Base-by-base conservation (phyloP, 176 grass and related monocot species). In the Alloteropsis semialata region DNA sequence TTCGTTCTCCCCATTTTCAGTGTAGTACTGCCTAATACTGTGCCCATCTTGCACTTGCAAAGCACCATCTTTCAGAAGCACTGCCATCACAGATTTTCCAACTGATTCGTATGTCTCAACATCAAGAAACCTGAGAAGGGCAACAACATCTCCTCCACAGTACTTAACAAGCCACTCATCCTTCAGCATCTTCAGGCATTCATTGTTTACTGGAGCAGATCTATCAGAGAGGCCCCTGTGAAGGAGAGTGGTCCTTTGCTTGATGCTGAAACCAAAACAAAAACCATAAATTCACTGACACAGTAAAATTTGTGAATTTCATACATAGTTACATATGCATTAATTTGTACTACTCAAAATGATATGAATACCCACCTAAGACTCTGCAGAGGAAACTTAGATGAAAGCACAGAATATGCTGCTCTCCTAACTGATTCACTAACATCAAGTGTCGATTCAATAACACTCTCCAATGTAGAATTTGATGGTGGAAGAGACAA, bases 81-180 rank as follows among this genome's bases (percentile, higher is more conserved):
- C 83, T 17, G 77, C 76, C 89, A 96, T 91, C 42, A 96, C 91
- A 77, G 93, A 81, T 84, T 93, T 89, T 68, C 96, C 96, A 83
- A 93, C 87, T 43, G 84, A 90, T 78, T 98, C 96, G 19, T 98
- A 98, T 48, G 92, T 98, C 87, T 98, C 96, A 4, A 96, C 93
- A 80, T 98, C 96, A 80, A 98, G 89, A 88, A 88, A 90, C 39
- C 90, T 95, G 68, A 96, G 88, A 83, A 98, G 88, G 53, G 82
- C 16, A 49, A 96, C 51, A 53, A 75, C 79, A 79, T 98, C 87
- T 48, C 85, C 85, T 62, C 57, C 38, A 15, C 93, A 98, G 65
- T 82, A 86, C 69, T 98, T 98, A 45, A 85, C 42, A 93, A 98
- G 89, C 96, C 96, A 98, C 79, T 94, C 92, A 44, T 98, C 93